Evolutionary conservation across 106 monocot genomes (phyloP), one percentile per base, ranked within the genome.

Genomic region (Apostasia ramifera): DNA sequence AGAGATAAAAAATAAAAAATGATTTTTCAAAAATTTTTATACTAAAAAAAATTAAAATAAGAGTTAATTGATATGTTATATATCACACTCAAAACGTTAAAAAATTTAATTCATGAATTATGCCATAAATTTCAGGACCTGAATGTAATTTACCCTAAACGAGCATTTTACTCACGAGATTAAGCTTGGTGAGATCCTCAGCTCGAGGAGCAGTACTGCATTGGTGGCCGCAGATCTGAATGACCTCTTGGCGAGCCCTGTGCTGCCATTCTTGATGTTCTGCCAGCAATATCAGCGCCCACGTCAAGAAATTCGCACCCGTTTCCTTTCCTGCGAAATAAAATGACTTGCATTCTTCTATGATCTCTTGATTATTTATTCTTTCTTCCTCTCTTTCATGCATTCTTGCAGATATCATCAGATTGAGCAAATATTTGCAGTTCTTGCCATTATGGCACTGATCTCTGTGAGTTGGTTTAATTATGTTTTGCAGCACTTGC

Each of bases 281-380:
- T 62, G 62, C 62, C 6, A 62, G 59, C 59, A 59, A 44, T 62
- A 62, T 62, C n/a, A 62, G 62, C 11, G 45, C 62, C 62, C 62
- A 62, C 1, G 62, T 62, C 38, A 62, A 44, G 62, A 62, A 62
- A 44, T 62, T 62, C 43, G 62, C 62, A 3, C 62, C 59, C 2
- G 62, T 62, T 62, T 62, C 62, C 45, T 62, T 62, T 5, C 62
- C 62, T 13, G 62, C 62, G 45, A 62, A 62, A 4, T 62, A 62
- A 44, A 62, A 62, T n/a, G 62, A 12, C 40, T 62, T 62, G 13
- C 62, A 62, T 44, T 62, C 62, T n/a, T 62, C 62, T 44, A 62
- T 44, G 62, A 62, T 62, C 45, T 62, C 62, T 44, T 13, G 62
- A 44, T 42, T 62, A 42, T 62, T 44, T 13, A 62, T 62, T 59